phyloP scores from a whole-genome alignment of 139 green algal species.

The Ostreobium quekettii region DNA sequence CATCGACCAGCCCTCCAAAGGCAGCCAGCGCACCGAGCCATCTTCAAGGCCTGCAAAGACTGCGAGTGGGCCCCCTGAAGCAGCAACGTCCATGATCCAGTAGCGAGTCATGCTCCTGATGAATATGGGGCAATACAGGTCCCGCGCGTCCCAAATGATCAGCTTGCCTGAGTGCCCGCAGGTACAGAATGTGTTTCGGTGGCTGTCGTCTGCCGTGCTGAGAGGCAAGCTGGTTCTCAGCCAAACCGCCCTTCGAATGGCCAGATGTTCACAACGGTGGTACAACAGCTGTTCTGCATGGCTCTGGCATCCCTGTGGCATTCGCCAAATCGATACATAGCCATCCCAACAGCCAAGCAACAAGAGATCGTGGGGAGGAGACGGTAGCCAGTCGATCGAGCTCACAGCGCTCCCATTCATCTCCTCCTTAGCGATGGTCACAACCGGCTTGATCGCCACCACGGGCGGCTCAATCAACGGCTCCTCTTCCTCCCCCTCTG shows the following conservation, averaged over 20 bases:
- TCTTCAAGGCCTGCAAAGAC: conserved; percentile 10
- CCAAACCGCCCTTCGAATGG: conserved; percentile 9
- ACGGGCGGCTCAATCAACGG: conserved; percentile 2
- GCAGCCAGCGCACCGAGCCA: conserved; percentile 6
- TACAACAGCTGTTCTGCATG: conserved; percentile 6
- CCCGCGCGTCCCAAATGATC: not conserved
- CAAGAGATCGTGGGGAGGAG: conserved; percentile 37
- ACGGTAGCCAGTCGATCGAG: conserved; percentile 45
- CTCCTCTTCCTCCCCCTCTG: not conserved
- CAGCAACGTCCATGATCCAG: conserved; percentile 14
- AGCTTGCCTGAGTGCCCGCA: conserved; percentile 5
- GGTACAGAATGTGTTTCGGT: conserved; percentile 4
- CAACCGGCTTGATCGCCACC: conserved; percentile 16
- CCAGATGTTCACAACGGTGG: not conserved
- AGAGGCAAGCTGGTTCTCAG: not conserved
- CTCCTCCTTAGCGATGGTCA: not conserved
- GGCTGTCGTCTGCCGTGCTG: not conserved
- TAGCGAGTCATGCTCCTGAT: not conserved
- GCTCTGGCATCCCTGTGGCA: conserved; percentile 11
- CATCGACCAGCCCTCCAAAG: not conserved
- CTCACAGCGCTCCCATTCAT: conserved; percentile 33
- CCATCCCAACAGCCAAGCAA: conserved; percentile 56
- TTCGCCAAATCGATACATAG: conserved; percentile 33
- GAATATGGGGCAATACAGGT: conserved; percentile 10
- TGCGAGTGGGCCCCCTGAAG: not conserved